Percentiles rank a stretch among this genome's conserved stretches.
Evolutionary conservation across 2,329 filamentous ascomycete species (phyloP).

Genomic region (Thelonectria olida): DNA sequence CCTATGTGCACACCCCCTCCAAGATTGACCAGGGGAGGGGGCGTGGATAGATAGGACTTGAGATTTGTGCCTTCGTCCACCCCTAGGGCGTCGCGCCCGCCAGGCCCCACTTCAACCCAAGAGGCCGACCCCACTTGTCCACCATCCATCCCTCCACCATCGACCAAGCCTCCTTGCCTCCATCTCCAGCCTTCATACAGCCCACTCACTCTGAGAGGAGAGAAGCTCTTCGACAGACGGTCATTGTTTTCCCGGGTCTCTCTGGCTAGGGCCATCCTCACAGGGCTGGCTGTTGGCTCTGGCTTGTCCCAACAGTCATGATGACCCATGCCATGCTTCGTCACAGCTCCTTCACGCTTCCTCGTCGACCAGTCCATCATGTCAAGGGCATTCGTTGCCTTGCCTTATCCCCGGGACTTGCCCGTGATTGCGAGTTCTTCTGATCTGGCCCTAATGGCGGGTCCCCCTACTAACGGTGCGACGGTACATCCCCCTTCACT

Average conservation of each 20-base stretch:
- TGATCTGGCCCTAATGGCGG: neutral
- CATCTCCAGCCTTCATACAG: slow-evolving; percentile 6
- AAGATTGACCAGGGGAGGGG: neutral
- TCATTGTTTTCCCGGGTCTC: slow-evolving; percentile 14
- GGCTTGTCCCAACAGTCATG: slow-evolving; percentile 17
- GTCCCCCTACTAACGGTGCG: neutral
- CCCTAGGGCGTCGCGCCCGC: slow-evolving; percentile 7
- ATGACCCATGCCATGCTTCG: slow-evolving; percentile 7
- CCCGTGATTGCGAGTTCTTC: neutral
- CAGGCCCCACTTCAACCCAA: slow-evolving; percentile 9
- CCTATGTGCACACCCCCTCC: neutral
- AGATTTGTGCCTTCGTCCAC: neutral
- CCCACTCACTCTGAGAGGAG: neutral
- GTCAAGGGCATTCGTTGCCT: neutral
- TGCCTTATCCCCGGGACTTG: neutral
- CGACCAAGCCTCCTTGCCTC: slow-evolving; percentile 16
- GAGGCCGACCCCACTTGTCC: neutral
- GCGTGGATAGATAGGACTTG: slow-evolving; percentile 7
- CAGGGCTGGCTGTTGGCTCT: slow-evolving; percentile 30
- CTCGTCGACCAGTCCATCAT: neutral
- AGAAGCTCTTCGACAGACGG: slow-evolving; percentile 1
- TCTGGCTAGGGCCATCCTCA: slow-evolving; percentile 34
- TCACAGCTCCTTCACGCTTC: neutral
- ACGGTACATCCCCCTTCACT: neutral
- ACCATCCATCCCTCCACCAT: slow-evolving; percentile 15